A percentile compares a stretch with the other conserved stretches of the same genome.
phyloP scores from a whole-genome alignment of 2,329 filamentous ascomycete species.

The Neoascochyta sp. region DNA sequence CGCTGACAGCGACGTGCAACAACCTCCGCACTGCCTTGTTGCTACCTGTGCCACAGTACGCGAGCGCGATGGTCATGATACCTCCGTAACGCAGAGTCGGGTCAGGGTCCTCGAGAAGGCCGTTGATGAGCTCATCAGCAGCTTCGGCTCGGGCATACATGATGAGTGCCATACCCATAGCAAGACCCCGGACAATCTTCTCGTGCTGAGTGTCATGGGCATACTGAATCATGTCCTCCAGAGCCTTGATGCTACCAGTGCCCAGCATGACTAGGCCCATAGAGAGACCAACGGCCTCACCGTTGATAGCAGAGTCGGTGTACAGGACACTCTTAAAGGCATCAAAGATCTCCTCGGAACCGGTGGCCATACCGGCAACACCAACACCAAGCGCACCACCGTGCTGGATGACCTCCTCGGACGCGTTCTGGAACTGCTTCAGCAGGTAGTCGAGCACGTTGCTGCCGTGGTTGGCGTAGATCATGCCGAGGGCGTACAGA shows the following conservation, averaged over 20 bases:
- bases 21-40: constrained; percentile 98
- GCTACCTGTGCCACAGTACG: constrained; percentile 94
- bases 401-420: constrained; percentile 93
- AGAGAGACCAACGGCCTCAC: constrained; percentile 88
- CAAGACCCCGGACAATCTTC: constrained; percentile 95
- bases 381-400: constrained; percentile 92
- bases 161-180: constrained; percentile 94
- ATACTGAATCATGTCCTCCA: constrained; percentile 97
- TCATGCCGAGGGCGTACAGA: constrained; percentile 89
- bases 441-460: constrained; percentile 80
- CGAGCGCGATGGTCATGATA: constrained; percentile 97
- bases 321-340: constrained; percentile 86
- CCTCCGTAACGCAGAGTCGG: constrained; percentile 92
- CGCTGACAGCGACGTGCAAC: constrained; percentile 92
- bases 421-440: constrained; percentile 68
- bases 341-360: constrained; percentile 84
- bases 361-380: constrained; percentile 96
- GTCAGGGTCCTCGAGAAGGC: constrained; percentile 87
- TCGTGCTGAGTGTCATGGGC: constrained; percentile 97
- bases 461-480: constrained; percentile 95
- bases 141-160: constrained; percentile 96
- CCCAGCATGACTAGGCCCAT: constrained; percentile 99
- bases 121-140: constrained; percentile 91
- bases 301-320: constrained; percentile 91
- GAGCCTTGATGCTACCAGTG: constrained; percentile 87